Percentiles rank a stretch among this genome's conserved stretches.
phyloP scores from a whole-genome alignment of 129 eudicot genomes.

The Artemisia annua region DNA sequence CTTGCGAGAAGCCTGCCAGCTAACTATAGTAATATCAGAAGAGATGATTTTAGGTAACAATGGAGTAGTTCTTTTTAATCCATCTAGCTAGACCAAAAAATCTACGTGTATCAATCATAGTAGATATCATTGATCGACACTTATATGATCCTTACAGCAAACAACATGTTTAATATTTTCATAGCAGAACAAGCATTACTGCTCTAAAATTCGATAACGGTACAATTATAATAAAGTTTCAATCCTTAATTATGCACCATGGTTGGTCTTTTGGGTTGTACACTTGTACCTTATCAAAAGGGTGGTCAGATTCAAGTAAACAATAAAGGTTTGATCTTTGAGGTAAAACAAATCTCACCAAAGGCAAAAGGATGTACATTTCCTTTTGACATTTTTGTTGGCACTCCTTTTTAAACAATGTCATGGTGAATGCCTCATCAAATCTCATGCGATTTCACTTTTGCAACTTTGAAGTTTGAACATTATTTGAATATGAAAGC shows the following conservation, averaged over 20 bases:
- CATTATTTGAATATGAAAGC: conserved; percentile 5
- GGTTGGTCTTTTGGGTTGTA: background rate
- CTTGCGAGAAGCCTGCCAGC: too few species aligned
- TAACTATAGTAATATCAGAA: too few species aligned
- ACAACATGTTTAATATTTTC: background rate
- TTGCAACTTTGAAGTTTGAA: conserved; percentile 16
- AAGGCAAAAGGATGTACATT: conserved; percentile 8
- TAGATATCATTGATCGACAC: background rate
- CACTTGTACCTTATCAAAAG: conserved; percentile 13
- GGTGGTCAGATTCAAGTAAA: background rate
- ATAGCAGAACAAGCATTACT: background rate
- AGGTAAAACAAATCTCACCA: conserved; percentile 4
- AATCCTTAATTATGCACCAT: background rate
- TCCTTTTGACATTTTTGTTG: conserved; percentile 21
- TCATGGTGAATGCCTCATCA: conserved; percentile 19
- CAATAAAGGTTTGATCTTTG: background rate
- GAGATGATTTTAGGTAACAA: too few species aligned
- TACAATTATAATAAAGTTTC: background rate
- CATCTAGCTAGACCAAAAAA: background rate
- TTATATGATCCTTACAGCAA: background rate
- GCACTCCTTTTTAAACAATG: conserved; percentile 13
- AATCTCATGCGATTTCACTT: conserved; percentile 14
- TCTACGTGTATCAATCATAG: background rate
- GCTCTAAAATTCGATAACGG: background rate
- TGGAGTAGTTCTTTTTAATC: background rate